Evolutionary conservation across 1,284 basidiomycete genomes (phyloP), one percentile per base, ranked within the genome.

Genomic region (Somion occarium): DNA sequence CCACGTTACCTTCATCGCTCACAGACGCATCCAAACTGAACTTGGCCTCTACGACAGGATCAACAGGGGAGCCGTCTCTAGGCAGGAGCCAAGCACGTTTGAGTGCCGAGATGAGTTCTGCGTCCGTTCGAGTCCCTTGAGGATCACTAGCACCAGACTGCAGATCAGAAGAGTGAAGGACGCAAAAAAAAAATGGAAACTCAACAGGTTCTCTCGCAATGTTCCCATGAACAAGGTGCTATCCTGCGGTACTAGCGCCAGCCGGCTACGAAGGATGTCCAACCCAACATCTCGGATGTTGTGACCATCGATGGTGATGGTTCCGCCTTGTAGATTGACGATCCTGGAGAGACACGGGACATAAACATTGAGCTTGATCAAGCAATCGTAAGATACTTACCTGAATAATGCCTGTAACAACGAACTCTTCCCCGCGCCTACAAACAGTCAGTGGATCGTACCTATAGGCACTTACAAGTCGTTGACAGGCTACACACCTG

Each of bases 161-260:
- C 7, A 34, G 15, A 34, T 34, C 30, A 34, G 15, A 34, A 7
- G 7, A 34, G n/a, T n/a, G n/a, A n/a, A n/a, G n/a, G n/a, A n/a
- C n/a, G n/a, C n/a, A 34, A 7, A 34, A 34, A 34, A 34, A 7
- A 15, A 34, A 34, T 7, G 7, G 7, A 34, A 56, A 64, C 78
- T 50, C 66, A 34, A 86, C 76, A 89, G 61, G 51, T 88, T 87
- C 34, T 87, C 80, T 11, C 87, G 75, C 43, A 89, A 63, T 0
- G 84, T 85, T 0, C 87, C 82, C 19, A 79, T 64, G 67, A 85
- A 87, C 20, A 87, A 64, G 2, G 77, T 74, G 20, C 74, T 79
- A 52, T 88, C 84, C 64, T 87, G 85, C 0, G 85, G 85, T 24
- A 92, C 87, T 27, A 91, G 75, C 12, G 87, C 85, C 9, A 91